A percentile compares a stretch with the other conserved stretches of the same genome.
Evolutionary conservation across 345 rosid genomes (phyloP).

Genomic region (sweet orange (Citrus sinensis)): DNA sequence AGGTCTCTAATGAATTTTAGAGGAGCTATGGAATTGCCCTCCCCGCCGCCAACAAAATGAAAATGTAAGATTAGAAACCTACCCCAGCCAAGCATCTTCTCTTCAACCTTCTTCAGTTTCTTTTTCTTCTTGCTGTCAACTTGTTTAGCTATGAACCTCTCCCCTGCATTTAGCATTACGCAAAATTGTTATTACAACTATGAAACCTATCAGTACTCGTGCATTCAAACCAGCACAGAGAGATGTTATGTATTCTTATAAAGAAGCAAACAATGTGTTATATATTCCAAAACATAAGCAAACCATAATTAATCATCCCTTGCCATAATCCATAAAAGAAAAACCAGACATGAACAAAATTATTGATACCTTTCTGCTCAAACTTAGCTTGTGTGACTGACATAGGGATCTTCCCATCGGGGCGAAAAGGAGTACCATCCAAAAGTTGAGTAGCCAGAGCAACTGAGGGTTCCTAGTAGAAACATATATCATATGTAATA

Average conservation of each 20-base stretch:
- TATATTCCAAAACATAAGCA: constrained; percentile 11
- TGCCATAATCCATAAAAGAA: not conserved
- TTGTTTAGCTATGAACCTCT: constrained; percentile 72
- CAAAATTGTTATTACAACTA: not conserved
- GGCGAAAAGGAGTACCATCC: constrained; percentile 93
- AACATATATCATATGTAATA: constrained; percentile 5
- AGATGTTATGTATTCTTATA: constrained; percentile 7
- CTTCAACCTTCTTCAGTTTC: constrained; percentile 88
- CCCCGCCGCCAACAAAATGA: not conserved
- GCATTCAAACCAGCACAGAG: not conserved
- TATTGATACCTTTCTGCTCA: constrained; percentile 79
- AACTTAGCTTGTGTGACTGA: constrained; percentile 82
- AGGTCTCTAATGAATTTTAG: not conserved
- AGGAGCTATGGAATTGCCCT: not conserved
- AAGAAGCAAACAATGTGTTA: constrained; percentile 12
- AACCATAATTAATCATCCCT: not conserved
- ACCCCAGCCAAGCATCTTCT: constrained; percentile 98
- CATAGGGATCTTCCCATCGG: constrained; percentile 71
- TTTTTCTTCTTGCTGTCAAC: constrained; percentile 82
- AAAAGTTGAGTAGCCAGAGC: constrained; percentile 83
- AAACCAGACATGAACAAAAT: not conserved
- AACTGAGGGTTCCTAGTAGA: constrained; percentile 87
- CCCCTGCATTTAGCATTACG: constrained; percentile 49
- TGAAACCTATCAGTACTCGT: not conserved
- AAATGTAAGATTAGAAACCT: constrained; percentile 17